Evolutionary conservation across 2,329 filamentous ascomycete species (phyloP).

Genomic region (Bipolaris victoriae): DNA sequence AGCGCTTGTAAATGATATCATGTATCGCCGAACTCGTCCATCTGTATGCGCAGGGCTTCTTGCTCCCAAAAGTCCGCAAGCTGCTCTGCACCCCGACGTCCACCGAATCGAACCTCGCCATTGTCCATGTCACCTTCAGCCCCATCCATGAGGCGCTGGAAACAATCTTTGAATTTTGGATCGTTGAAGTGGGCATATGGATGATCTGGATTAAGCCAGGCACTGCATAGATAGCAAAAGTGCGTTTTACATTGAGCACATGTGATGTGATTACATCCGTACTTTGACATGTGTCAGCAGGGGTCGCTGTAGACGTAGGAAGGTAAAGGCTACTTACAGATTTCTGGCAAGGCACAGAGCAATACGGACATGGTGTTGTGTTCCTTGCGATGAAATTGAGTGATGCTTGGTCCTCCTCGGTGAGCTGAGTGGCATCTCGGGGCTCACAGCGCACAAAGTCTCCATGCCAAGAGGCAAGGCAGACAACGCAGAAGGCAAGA

Average conservation of each 20-base stretch:
- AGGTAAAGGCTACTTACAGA: conserved; percentile 48
- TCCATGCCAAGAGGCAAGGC: conserved; percentile 87
- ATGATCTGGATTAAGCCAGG: conserved; percentile 81
- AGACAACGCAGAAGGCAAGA: conserved; percentile 82
- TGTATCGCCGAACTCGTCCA: background rate
- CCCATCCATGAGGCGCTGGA: conserved; percentile 86
- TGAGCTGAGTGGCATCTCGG: conserved; percentile 71
- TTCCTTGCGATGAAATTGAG: conserved; percentile 81
- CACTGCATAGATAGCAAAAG: conserved; percentile 92
- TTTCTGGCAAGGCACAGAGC: conserved; percentile 84
- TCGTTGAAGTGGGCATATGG: conserved; percentile 91
- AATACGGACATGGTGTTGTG: conserved; percentile 89
- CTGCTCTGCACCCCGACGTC: conserved; percentile 52
- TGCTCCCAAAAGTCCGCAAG: conserved; percentile 47
- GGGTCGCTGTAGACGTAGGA: background rate
- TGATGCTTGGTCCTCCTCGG: conserved; percentile 83
- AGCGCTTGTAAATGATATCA: background rate
- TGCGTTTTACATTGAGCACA: conserved; percentile 89
- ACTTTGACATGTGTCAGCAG: conserved; percentile 30
- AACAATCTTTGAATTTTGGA: conserved; percentile 68
- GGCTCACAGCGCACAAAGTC: conserved; percentile 76
- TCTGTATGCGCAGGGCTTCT: conserved; percentile 44
- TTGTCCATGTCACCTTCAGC: conserved; percentile 73
- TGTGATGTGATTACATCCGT: conserved; percentile 72
- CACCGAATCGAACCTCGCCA: conserved; percentile 52